These are phyloP conservation scores for Neurospora africana DNA, from an alignment of 495 filamentous ascomycete species.

Conservation along the genomic window DNA sequence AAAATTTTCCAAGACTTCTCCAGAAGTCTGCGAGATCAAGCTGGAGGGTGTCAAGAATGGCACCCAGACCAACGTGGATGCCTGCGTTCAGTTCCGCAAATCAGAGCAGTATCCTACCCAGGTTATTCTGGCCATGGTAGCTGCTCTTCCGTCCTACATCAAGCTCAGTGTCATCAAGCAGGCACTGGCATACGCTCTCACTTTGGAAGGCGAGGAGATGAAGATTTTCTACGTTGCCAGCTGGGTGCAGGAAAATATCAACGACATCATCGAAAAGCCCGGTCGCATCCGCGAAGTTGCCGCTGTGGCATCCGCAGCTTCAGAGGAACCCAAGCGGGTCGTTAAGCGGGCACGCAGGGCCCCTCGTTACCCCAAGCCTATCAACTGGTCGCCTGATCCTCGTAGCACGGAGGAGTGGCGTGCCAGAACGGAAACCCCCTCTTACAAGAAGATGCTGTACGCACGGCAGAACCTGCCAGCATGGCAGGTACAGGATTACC, in stretches of 20 bases:
- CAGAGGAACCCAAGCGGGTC: conserved; percentile 30
- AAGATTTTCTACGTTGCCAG: conserved; percentile 75
- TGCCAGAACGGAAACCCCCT: conserved; percentile 35
- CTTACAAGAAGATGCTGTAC: conserved; percentile 58
- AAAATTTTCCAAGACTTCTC: conserved; percentile 44
- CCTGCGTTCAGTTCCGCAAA: conserved; percentile 40
- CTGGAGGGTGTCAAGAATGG: conserved; percentile 37
- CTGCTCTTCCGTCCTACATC: conserved; percentile 80
- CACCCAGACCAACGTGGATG: conserved; percentile 29
- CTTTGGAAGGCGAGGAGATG: conserved; percentile 71
- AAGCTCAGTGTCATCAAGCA: conserved; percentile 79
- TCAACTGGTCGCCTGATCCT: conserved; percentile 30
- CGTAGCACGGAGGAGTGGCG: conserved; percentile 37
- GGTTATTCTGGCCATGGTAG: conserved; percentile 60
- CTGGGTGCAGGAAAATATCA: conserved; percentile 76
- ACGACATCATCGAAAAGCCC: conserved; percentile 65
- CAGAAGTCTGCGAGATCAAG: conserved; percentile 54
- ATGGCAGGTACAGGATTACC: conserved; percentile 69
- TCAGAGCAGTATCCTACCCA: conserved; percentile 60
- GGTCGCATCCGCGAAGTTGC: conserved; percentile 76
- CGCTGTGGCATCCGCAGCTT: conserved; percentile 48
- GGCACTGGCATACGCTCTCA: conserved; percentile 55
- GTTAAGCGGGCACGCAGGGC: conserved; percentile 21
- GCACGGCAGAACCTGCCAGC: conserved; percentile 69
- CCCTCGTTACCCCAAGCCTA: conserved; percentile 43